Evolutionary conservation across 2,329 filamentous ascomycete species (phyloP), one percentile per base, ranked within the genome.

Genomic region (Apiospora hydei): DNA sequence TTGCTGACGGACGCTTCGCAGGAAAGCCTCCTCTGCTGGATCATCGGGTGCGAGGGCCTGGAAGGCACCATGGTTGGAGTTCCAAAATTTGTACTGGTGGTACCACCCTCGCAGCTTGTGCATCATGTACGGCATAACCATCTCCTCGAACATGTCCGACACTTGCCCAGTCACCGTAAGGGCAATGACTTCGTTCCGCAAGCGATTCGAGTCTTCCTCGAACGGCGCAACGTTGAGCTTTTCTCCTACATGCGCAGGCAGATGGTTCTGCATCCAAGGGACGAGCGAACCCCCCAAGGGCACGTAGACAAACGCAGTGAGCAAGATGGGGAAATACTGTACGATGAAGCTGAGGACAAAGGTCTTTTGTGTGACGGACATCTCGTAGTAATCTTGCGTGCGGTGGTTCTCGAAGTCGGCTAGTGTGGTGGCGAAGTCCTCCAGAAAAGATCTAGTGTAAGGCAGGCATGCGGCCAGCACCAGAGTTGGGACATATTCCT

Each of bases 311-410:
- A 95, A 95, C 0, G 93, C 93, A 0, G 92, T 95, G 8, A 95
- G 84, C 74, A 94, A 87, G 66, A 94, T 92, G 0, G 92, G 92
- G 0, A 94, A 85, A 78, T 95, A 95, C 4, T 93, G 93, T 16
- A 92, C 94, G 81, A 95, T 93, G 83, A 94, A 94, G 84, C 93
- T 93, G 78, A 95, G 88, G 46, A 94, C 86, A 72, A 95, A 94
- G 10, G 92, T 88, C 84, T 95, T 95, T 74, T 92, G 89, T 0
- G 91, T 93, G 75, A 93, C 85, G 0, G 92, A 91, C 73, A 90
- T 88, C 73, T 94, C 90, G 77, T 93, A 91, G 26, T 88, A 85
- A 69, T 92, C 90, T 44, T 90, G 86, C 0, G 92, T 94, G 70
- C 93, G 89, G 79, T 94, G 93, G 78, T 95, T 95, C 78, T 95